phyloP scores from a whole-genome alignment of 2,329 filamentous ascomycete species.

The Aplosporella prunicola region DNA sequence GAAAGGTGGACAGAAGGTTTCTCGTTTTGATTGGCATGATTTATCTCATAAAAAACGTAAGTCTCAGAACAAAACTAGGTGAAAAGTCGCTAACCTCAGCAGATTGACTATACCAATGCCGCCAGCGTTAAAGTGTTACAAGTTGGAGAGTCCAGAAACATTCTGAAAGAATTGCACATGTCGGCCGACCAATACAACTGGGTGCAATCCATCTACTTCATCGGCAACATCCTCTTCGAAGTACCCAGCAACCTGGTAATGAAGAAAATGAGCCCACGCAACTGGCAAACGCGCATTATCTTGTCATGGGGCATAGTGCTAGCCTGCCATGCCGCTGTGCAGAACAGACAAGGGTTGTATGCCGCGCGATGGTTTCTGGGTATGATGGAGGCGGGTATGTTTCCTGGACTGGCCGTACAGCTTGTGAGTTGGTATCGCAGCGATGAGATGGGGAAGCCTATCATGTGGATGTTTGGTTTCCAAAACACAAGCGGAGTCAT shows the following conservation, averaged over 20 bases:
- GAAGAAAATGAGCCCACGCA: conserved; percentile 26
- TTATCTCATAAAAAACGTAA: conserved; percentile 19
- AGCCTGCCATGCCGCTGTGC: conserved; percentile 22
- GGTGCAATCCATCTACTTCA: conserved; percentile 18
- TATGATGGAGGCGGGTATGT: conserved; percentile 21
- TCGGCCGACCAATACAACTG: conserved; percentile 18
- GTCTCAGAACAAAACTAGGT: conserved; percentile 1
- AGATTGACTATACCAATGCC: conserved; percentile 19
- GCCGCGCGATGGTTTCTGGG: conserved; percentile 19
- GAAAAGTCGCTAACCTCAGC: not conserved
- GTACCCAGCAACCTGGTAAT: conserved; percentile 29
- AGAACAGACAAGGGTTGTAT: conserved; percentile 19
- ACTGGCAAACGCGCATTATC: conserved; percentile 27
- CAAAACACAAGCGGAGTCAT: conserved; percentile 25
- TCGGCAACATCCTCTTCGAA: conserved; percentile 19
- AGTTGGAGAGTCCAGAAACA: conserved; percentile 14
- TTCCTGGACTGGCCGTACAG: conserved; percentile 23
- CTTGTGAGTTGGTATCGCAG: conserved; percentile 30
- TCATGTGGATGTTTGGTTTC: conserved; percentile 28
- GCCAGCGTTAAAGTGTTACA: conserved; percentile 18
- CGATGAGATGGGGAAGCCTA: conserved; percentile 28
- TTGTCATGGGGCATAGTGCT: conserved; percentile 20
- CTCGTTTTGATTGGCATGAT: conserved; percentile 18
- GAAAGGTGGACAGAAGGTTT: conserved; percentile 18
- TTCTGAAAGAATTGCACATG: conserved; percentile 17